Evolutionary conservation across 192 early-diverging fungal genomes (phyloP).

Genomic region (Backusella macrospora): DNA sequence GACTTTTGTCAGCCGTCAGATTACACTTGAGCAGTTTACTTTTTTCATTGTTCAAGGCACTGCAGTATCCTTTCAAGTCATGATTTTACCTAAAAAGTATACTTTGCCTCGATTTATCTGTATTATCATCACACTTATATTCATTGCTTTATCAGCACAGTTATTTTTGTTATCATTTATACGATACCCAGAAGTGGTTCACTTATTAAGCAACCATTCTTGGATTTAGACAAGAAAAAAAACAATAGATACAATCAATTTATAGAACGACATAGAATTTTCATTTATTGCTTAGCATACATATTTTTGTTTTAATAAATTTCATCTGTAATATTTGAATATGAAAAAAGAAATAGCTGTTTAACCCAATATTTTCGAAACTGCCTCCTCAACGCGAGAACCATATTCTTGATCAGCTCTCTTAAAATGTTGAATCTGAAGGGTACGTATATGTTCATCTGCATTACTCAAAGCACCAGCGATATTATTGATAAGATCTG

Average conservation of each 20-base stretch:
- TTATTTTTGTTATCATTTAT: slow-evolving; percentile 4
- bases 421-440: slow-evolving; percentile 70
- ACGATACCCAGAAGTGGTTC: slow-evolving; percentile 4
- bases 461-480: slow-evolving; percentile 61
- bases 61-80: background rate
- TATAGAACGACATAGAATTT: background rate
- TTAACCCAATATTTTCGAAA: slow-evolving; percentile 3
- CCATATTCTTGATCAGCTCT: slow-evolving; percentile 76
- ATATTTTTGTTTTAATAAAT: background rate
- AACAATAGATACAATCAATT: background rate
- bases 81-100: background rate
- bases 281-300: slow-evolving; percentile 14
- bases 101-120: background rate
- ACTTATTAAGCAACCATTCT: background rate
- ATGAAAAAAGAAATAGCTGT: background rate
- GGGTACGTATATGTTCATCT: slow-evolving; percentile 66
- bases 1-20: background rate
- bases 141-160: background rate
- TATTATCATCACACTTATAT: background rate
- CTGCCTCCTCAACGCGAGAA: slow-evolving; percentile 61
- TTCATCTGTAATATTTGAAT: background rate
- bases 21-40: slow-evolving; percentile 1
- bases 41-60: slow-evolving; percentile 18
- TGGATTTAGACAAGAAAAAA: slow-evolving; percentile 5
- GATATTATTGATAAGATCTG: slow-evolving; percentile 64